Evolutionary conservation across 441 rosid genomes (phyloP).

Genomic region (Syzygium syzygioides): DNA sequence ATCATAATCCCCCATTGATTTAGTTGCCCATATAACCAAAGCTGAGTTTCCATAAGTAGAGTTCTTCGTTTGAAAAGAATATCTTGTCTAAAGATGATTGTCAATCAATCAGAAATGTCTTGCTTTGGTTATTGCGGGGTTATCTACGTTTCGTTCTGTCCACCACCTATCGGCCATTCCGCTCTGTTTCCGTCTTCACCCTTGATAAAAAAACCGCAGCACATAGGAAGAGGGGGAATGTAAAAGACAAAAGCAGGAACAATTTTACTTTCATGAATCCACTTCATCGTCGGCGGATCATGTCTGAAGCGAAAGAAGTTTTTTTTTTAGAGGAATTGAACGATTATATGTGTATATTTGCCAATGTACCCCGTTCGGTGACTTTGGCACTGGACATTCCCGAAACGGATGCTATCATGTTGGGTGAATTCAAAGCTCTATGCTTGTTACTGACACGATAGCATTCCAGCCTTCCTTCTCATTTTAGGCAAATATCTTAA

Average conservation of each 20-base stretch:
- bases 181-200: neutral
- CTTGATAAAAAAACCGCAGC: neutral
- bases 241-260: neutral
- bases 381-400: neutral
- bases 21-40: too few relatives aligned
- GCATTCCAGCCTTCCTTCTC: neutral
- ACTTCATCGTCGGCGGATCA: neutral
- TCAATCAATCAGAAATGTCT: too few relatives aligned
- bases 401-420: too few relatives aligned
- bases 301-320: neutral
- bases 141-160: neutral
- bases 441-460: neutral
- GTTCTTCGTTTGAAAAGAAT: too few relatives aligned
- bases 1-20: too few relatives aligned
- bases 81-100: too few relatives aligned
- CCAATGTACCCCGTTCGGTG: neutral
- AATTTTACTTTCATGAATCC: neutral
- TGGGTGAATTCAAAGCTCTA: rapidly evolving
- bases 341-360: neutral
- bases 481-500: neutral
- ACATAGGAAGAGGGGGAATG: neutral
- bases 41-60: too few relatives aligned
- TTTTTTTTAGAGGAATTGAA: neutral
- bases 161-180: neutral
- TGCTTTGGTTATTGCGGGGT: neutral